Percentiles rank a stretch among this genome's conserved stretches.
These are phyloP conservation scores for Sugiyamaella lignohabitans DNA, from an alignment of 805 yeast genomes.

Conservation along the genomic window DNA sequence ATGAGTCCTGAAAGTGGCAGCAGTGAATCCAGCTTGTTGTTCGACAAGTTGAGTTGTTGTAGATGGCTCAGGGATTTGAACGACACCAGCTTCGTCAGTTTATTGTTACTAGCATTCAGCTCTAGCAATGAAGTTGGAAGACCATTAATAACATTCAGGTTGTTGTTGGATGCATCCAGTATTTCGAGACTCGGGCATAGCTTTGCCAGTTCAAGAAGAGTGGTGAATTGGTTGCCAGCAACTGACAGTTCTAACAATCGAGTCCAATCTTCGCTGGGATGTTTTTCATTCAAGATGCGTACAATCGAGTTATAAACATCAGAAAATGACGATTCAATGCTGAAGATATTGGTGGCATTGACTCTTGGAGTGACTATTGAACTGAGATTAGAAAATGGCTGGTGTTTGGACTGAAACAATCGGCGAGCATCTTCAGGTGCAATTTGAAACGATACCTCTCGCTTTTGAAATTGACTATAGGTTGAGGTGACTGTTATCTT, in stretches of 20 bases:
- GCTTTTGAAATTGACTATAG: slow-evolving; percentile 3
- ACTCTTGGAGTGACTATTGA: not conserved
- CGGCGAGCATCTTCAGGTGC: slow-evolving; percentile 8
- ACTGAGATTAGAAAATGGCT: not conserved
- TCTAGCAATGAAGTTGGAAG: slow-evolving; percentile 36
- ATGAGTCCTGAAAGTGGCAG: slow-evolving; percentile 33
- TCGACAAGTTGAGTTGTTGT: slow-evolving; percentile 36
- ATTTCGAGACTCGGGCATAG: slow-evolving; percentile 38
- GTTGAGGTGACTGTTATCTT: slow-evolving; percentile 8
- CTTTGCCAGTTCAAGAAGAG: slow-evolving; percentile 36
- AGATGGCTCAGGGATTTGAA: slow-evolving; percentile 39
- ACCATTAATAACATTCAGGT: slow-evolving; percentile 40
- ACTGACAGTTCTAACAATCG: slow-evolving; percentile 33
- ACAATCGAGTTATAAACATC: slow-evolving; percentile 38
- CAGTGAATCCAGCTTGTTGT: slow-evolving; percentile 35
- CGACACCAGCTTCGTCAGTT: slow-evolving; percentile 38
- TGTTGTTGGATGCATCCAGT: slow-evolving; percentile 38
- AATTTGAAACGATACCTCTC: slow-evolving; percentile 10
- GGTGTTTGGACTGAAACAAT: not conserved
- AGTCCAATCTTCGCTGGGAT: slow-evolving; percentile 36
- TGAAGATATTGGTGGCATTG: slow-evolving; percentile 38
- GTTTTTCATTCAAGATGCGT: slow-evolving; percentile 34
- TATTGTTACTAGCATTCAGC: slow-evolving; percentile 36
- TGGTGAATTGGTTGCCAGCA: slow-evolving; percentile 33
- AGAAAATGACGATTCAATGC: slow-evolving; percentile 39